phyloP scores from a whole-genome alignment of 805 yeast species.

The Jamesozyma spencerorum region DNA sequence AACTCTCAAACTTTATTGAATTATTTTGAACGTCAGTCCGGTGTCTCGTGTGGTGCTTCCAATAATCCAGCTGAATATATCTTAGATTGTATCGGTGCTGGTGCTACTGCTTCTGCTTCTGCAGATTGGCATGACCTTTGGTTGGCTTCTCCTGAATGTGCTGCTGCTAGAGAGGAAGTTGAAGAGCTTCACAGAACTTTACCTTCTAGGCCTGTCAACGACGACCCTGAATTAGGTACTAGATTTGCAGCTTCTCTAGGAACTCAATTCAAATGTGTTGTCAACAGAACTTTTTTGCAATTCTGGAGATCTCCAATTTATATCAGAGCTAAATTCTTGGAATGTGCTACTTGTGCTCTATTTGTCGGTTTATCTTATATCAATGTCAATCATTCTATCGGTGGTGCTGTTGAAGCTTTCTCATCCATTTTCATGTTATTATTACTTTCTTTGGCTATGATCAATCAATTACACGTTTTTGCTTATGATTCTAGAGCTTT shows the following conservation, averaged over 20 bases:
- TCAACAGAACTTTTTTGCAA: slow-evolving; percentile 47
- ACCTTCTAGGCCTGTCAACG: slow-evolving; percentile 25
- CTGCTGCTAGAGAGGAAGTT: slow-evolving; percentile 44
- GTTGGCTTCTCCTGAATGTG: slow-evolving; percentile 43
- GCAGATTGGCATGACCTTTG: slow-evolving; percentile 61
- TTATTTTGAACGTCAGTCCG: slow-evolving; percentile 67
- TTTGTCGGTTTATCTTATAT: slow-evolving; percentile 65
- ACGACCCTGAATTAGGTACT: slow-evolving; percentile 32
- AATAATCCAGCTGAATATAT: slow-evolving; percentile 76
- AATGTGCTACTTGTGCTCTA: slow-evolving; percentile 45
- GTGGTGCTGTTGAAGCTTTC: slow-evolving; percentile 60
- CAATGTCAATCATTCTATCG: slow-evolving; percentile 47
- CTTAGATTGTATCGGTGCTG: slow-evolving; percentile 69
- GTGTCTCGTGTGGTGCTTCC: slow-evolving; percentile 48
- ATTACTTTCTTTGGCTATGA: slow-evolving; percentile 42
- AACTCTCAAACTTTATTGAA: slow-evolving; percentile 47
- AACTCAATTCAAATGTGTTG: slow-evolving; percentile 37
- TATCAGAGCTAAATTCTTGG: slow-evolving; percentile 46
- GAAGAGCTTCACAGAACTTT: slow-evolving; percentile 43
- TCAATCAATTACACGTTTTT: slow-evolving; percentile 55
- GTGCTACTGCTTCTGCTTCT: slow-evolving; percentile 54
- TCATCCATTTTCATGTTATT: slow-evolving; percentile 49
- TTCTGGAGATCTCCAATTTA: slow-evolving; percentile 57
- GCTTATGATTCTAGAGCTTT: slow-evolving; percentile 51
- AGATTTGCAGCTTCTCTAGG: slow-evolving; percentile 38